Evolutionary conservation across 2,329 filamentous ascomycete species (phyloP).

Genomic region (Ascochyta rabiei): DNA sequence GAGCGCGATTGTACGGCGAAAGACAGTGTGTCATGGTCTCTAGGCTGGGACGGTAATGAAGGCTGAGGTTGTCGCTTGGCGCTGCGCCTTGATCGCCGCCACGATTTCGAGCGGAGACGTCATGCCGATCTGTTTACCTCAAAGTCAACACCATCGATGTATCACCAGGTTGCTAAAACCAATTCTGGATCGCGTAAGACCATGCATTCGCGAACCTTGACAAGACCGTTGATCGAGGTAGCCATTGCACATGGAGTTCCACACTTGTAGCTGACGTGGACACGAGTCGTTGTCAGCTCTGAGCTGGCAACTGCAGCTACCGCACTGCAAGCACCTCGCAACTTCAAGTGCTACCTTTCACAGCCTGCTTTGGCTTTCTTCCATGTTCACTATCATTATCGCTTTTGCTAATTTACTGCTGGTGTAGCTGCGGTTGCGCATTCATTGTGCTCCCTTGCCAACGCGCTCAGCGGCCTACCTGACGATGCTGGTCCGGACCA

Average conservation of each 20-base stretch:
- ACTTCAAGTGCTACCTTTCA: not conserved
- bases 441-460: too few relatives aligned
- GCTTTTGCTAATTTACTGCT: too few relatives aligned
- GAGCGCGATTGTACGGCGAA: not conserved
- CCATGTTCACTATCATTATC: too few relatives aligned
- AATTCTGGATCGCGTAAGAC: too few relatives aligned
- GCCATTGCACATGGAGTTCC: not conserved
- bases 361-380: too few relatives aligned
- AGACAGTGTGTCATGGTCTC: slow-evolving; percentile 2
- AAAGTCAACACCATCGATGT: too few relatives aligned
- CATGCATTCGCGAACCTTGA: too few relatives aligned
- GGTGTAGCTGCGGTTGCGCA: too few relatives aligned
- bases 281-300: not conserved
- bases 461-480: too few relatives aligned
- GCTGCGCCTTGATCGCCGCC: not conserved
- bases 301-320: not conserved
- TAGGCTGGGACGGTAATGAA: not conserved
- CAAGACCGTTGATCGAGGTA: not conserved
- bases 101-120: not conserved
- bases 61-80: slow-evolving; percentile 5
- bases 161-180: too few relatives aligned
- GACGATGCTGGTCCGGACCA: too few relatives aligned
- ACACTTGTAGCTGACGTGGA: not conserved
- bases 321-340: not conserved
- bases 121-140: not conserved